Evolutionary conservation across 164 flowering plant genomes (phyloP).

Genomic region (Vitis riparia): DNA sequence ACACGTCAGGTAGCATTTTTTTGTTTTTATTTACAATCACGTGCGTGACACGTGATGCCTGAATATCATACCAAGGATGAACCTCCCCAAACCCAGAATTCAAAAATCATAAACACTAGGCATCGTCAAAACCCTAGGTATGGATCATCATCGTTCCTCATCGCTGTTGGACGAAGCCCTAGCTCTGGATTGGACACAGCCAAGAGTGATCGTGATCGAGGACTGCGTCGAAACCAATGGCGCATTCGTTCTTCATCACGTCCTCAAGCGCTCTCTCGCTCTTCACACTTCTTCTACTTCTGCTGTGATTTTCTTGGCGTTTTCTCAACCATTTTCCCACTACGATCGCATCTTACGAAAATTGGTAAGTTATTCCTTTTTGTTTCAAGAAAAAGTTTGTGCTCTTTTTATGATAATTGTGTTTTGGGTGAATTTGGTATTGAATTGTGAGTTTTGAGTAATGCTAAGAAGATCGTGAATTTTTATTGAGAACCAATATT

Average conservation of each 20-base stretch:
- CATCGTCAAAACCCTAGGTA: background rate
- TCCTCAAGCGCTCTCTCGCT: conserved; percentile 65
- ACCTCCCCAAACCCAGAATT: no score
- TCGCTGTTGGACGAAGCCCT: conserved; percentile 60
- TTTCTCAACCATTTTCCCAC: conserved; percentile 85
- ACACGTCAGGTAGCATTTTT: no score
- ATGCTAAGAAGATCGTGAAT: no score
- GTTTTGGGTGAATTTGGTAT: no score
- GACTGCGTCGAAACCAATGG: conserved; percentile 89
- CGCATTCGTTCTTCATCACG: conserved; percentile 78
- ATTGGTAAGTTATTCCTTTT: conserved; percentile 40
- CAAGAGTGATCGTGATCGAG: conserved; percentile 46
- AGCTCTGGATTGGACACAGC: conserved; percentile 15
- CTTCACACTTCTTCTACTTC: conserved; percentile 8
- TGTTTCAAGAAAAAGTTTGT: no score
- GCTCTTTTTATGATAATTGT: no score
- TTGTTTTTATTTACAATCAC: no score
- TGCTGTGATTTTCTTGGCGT: conserved; percentile 59
- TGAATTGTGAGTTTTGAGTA: no score
- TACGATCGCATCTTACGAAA: conserved; percentile 86
- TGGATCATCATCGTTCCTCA: background rate
- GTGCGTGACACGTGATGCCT: no score
- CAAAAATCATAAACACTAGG: no score
- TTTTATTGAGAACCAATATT: no score
- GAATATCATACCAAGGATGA: no score